Percentiles rank a stretch among this genome's conserved stretches.
These are phyloP conservation scores for Abrus pulchellus DNA, from an alignment of 306 rosid species.

Conservation along the genomic window DNA sequence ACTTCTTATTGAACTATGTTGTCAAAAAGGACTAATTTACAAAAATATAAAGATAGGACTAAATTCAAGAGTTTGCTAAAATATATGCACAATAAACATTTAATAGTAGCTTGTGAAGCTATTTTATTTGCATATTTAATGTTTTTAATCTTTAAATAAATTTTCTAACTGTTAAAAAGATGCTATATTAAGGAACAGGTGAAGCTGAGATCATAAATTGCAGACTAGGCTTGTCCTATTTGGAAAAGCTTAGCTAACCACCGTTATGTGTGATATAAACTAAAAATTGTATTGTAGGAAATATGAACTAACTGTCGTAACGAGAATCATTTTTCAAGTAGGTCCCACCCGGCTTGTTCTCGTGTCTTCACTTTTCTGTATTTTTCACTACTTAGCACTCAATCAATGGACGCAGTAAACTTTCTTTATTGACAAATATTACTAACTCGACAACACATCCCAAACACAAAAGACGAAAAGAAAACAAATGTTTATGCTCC, in stretches of 20 bases:
- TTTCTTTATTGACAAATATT: constrained; percentile 9
- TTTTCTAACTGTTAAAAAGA: not conserved
- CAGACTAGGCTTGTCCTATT: not conserved
- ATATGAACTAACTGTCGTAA: constrained; percentile 61
- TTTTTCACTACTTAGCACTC: not conserved
- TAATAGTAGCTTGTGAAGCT: no score
- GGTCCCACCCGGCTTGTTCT: constrained; percentile 53
- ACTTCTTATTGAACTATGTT: no score
- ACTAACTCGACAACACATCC: constrained; percentile 20
- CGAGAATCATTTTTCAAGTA: constrained; percentile 56
- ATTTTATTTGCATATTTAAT: not conserved
- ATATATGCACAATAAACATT: no score
- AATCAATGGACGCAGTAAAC: constrained; percentile 11
- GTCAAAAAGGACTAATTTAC: no score
- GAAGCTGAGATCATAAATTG: not conserved
- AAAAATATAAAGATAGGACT: no score
- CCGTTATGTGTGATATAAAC: not conserved
- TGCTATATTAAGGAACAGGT: not conserved
- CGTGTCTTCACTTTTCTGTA: constrained; percentile 45
- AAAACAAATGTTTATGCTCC: constrained; percentile 19
- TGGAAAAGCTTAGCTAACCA: not conserved
- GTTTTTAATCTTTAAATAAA: not conserved
- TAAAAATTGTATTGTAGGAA: constrained; percentile 46
- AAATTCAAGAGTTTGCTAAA: no score
- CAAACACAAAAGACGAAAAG: constrained; percentile 3